Percentiles rank a stretch among this genome's conserved stretches.
These are phyloP conservation scores for Verticillium nonalfalfae DNA, from an alignment of 2,329 filamentous ascomycete genomes.

Conservation along the genomic window DNA sequence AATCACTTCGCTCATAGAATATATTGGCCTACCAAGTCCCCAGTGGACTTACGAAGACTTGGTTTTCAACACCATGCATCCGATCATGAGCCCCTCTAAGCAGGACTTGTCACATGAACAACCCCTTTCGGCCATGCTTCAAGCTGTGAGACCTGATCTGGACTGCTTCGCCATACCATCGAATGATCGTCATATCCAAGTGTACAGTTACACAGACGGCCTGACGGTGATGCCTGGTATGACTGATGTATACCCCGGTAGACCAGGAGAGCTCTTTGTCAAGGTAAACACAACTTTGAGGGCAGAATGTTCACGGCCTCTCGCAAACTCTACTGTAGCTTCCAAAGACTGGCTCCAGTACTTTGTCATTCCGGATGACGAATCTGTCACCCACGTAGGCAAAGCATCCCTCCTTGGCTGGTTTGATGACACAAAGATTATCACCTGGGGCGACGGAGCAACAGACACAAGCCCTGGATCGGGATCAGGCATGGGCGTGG, in stretches of 20 bases:
- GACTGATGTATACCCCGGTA: background rate
- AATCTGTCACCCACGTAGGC: conserved; percentile 11
- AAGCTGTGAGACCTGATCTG: conserved; percentile 12
- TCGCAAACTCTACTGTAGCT: background rate
- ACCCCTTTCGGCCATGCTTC: conserved; percentile 10
- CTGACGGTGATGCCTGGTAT: conserved; percentile 1
- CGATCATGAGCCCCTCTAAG: conserved; percentile 3
- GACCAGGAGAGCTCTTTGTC: conserved; percentile 5
- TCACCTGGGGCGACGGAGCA: conserved; percentile 13
- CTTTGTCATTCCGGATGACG: conserved; percentile 12
- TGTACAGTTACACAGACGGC: background rate
- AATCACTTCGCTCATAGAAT: conserved; percentile 18
- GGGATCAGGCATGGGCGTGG: background rate
- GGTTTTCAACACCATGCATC: conserved; percentile 15
- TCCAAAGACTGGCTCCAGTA: conserved; percentile 13
- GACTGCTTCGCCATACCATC: conserved; percentile 13
- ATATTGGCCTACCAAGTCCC: conserved; percentile 19
- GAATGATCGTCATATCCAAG: background rate
- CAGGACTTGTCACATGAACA: conserved; percentile 1
- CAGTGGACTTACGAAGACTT: conserved; percentile 23
- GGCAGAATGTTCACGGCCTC: background rate
- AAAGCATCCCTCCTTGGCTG: conserved; percentile 14
- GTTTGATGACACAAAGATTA: background rate
- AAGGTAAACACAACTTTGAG: conserved; percentile 14
- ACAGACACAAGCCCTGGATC: conserved; percentile 8